These are phyloP conservation scores for Colletotrichum lupini DNA, from an alignment of 2,329 filamentous ascomycete species.

Conservation along the genomic window DNA sequence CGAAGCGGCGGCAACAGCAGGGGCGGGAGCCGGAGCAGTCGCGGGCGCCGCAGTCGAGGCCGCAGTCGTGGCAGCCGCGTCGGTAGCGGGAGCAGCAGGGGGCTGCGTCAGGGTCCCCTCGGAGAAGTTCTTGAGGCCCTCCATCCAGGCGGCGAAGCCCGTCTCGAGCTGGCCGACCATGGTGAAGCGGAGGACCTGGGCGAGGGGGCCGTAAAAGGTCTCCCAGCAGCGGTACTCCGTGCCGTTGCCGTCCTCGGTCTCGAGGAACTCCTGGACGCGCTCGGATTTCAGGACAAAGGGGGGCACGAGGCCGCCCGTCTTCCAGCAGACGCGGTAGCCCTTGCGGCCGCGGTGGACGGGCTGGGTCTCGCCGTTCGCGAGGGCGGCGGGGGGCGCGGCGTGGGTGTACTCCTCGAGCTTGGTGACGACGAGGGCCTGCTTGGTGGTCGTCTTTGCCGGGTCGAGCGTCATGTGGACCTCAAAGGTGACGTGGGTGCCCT, in stretches of 20 bases:
- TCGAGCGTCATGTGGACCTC: slow-evolving; percentile 46
- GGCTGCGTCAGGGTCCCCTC: slow-evolving; percentile 36
- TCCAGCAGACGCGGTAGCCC: slow-evolving; percentile 55
- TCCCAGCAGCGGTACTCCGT: slow-evolving; percentile 57
- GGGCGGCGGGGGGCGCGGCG: not conserved
- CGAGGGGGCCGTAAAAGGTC: slow-evolving; percentile 56
- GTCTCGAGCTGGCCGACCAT: slow-evolving; percentile 46
- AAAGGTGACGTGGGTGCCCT: slow-evolving; percentile 46
- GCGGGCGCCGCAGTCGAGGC: not conserved
- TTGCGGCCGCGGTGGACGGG: slow-evolving; percentile 38
- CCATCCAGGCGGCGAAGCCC: slow-evolving; percentile 51
- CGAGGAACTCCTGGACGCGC: slow-evolving; percentile 56
- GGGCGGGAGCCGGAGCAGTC: not conserved
- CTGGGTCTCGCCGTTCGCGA: slow-evolving; percentile 25
- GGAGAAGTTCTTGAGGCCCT: slow-evolving; percentile 49
- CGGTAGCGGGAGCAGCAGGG: not conserved
- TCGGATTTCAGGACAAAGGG: slow-evolving; percentile 49
- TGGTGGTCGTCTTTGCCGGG: slow-evolving; percentile 33
- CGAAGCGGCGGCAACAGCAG: slow-evolving; percentile 21
- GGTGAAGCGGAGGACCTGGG: slow-evolving; percentile 45
- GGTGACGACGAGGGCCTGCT: slow-evolving; percentile 42
- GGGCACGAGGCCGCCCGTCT: slow-evolving; percentile 42
- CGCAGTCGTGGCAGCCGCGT: not conserved
- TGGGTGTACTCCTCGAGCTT: slow-evolving; percentile 45
- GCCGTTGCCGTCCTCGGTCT: slow-evolving; percentile 39